Base-by-base conservation (phyloP, 2,329 filamentous ascomycete species). In the Neopestalotiopsis rosae region DNA sequence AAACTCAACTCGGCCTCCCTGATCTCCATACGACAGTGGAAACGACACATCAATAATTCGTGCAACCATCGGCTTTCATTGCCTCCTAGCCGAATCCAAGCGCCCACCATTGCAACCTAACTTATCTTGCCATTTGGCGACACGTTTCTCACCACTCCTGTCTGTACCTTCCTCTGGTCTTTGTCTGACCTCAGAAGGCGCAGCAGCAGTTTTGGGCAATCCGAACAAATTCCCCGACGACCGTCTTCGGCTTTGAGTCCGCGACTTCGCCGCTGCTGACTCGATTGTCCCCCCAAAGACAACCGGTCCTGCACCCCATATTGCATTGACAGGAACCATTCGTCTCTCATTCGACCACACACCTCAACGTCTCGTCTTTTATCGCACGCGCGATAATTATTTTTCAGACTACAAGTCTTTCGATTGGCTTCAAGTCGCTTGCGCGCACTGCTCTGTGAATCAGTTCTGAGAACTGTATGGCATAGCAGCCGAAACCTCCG, bases 11-110 rank as follows among this genome's bases (percentile, higher is more conserved):
- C 40, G 61, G 34, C 61, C 61, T 49, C n/a, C 14, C 28, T 17
- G 14, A 40, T 62, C 38, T 24, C 61, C 61, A 34, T 64, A 45
- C 61, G 40, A n/a, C 38, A n/a, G 42, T 28, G 61, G 40, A 64
- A 64, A 30, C 61, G 40, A 64, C 40, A 64, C 61, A 64, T 64
- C 61, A 64, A 64, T 64, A 49, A 64, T 32, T 40, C 61, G 38
- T 64, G 42, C 61, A 64, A 64, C 61, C 61, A 64, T 64, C 61
- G 61, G 61, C 61, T 52, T 52, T 52, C 40, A 52, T 64, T 52
- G 40, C 61, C 61, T 49, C 38, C n/a, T 32, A 64, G 61, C 61
- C 61, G 61, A 64, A 49, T 49, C 38, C 38, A 45, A 45, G 38
- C 61, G 61, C 61, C 38, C 61, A 34, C 59, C 59, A 40, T 14